These are phyloP conservation scores for Vitis hybrid DNA, from an alignment of 177 flowering plant genomes.

Conservation along the genomic window DNA sequence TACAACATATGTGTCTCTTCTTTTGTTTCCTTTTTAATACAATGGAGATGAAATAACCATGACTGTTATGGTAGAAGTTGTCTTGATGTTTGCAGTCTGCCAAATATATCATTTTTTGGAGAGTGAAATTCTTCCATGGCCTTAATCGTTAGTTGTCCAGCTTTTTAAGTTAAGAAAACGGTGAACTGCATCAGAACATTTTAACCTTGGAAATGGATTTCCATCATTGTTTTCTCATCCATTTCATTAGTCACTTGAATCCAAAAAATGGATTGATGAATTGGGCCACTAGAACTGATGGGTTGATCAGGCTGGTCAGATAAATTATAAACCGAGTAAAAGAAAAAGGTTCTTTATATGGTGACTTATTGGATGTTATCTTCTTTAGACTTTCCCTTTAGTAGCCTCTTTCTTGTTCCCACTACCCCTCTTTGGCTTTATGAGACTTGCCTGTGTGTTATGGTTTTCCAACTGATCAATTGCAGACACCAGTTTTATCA, in stretches of 20 bases:
- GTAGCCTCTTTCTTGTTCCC: neutral
- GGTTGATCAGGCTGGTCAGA: neutral
- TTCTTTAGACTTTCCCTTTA: neutral
- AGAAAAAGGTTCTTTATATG: neutral
- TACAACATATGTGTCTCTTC: no score
- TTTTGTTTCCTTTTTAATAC: no score
- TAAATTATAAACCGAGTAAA: neutral
- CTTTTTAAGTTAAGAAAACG: neutral
- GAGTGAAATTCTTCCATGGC: neutral
- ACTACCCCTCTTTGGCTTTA: neutral
- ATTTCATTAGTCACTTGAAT: neutral
- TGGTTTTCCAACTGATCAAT: neutral
- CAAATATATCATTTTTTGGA: no score
- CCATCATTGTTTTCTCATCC: neutral
- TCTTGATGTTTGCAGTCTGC: no score
- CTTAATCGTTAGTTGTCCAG: neutral
- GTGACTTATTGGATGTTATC: neutral
- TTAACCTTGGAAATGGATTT: neutral
- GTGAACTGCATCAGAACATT: neutral
- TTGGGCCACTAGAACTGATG: neutral
- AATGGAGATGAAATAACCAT: no score
- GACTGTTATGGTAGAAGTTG: no score
- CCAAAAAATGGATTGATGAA: neutral
- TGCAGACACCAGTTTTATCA: neutral
- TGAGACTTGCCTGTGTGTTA: neutral